Percentiles rank a stretch among this genome's conserved stretches.
phyloP scores from a whole-genome alignment of 1,284 basidiomycete genomes.

The Moesziomyces sp. region DNA sequence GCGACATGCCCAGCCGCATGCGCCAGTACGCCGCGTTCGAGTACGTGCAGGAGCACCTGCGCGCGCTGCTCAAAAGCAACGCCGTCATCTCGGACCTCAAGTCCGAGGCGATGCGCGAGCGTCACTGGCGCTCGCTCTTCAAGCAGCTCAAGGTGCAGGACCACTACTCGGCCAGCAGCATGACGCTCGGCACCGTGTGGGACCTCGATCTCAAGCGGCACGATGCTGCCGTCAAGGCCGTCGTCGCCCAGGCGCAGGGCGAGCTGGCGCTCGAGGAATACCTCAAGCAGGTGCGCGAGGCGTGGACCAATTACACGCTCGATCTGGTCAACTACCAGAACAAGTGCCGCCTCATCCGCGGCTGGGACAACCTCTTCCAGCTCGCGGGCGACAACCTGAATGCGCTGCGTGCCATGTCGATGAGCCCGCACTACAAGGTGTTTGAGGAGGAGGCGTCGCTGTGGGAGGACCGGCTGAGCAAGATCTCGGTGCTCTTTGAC shows the following conservation, averaged over 20 bases:
- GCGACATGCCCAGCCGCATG: constrained; percentile 99
- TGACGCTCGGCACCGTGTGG: constrained; percentile 97
- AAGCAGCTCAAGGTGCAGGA: constrained; percentile 77
- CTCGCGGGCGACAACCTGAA: constrained; percentile 77
- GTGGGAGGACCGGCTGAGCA: constrained; percentile 68
- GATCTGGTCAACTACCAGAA: constrained; percentile 99
- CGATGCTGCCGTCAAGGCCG: constrained; percentile 88
- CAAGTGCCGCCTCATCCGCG: constrained; percentile 90
- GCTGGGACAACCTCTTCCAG: constrained; percentile 85
- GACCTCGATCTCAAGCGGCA: constrained; percentile 96
- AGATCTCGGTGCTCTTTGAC: constrained; percentile 83
- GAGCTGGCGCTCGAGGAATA: constrained; percentile 74
- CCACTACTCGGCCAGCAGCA: constrained; percentile 72
- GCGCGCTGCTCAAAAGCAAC: constrained; percentile 88
- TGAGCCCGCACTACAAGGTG: constrained; percentile 66
- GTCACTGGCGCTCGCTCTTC: constrained; percentile 98
- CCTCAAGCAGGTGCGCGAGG: constrained; percentile 81
- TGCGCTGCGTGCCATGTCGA: constrained; percentile 88
- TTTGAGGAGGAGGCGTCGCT: constrained; percentile 69
- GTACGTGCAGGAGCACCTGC: constrained; percentile 91
- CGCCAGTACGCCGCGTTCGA: constrained; percentile 98
- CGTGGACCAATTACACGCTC: constrained; percentile 93
- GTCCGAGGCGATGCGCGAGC: constrained; percentile 94
- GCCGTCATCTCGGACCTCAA: constrained; percentile 89
- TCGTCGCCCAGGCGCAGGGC: constrained; percentile 96